phyloP scores from a whole-genome alignment of 2,329 filamentous ascomycete species.

The Trichoderma atroviride region DNA sequence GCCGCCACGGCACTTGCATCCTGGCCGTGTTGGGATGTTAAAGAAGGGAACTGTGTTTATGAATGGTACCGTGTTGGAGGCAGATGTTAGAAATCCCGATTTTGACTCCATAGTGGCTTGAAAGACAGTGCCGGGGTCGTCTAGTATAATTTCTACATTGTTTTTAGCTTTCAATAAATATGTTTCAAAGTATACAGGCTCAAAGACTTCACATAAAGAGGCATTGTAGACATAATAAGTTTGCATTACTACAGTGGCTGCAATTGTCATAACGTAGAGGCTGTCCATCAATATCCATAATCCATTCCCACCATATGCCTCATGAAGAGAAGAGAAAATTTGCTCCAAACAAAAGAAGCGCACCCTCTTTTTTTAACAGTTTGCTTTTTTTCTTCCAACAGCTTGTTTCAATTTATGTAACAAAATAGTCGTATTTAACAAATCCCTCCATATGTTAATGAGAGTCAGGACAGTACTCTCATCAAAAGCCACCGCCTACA shows the following conservation, averaged over 20 bases:
- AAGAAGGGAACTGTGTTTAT: slow-evolving; percentile 35
- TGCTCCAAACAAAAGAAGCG: neutral
- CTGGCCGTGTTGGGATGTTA: slow-evolving; percentile 31
- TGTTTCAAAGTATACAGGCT: neutral
- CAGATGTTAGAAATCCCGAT: slow-evolving; percentile 32
- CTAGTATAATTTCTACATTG: neutral
- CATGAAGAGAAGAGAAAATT: slow-evolving; percentile 1
- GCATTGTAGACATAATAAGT: neutral
- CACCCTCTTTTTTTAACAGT: neutral
- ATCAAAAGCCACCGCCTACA: neutral
- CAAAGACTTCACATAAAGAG: neutral
- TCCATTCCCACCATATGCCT: neutral
- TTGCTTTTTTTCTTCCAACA: neutral
- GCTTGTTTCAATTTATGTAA: neutral
- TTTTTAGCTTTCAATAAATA: neutral
- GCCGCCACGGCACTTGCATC: slow-evolving; percentile 31
- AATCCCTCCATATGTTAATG: neutral
- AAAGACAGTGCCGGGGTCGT: neutral
- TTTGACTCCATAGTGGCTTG: slow-evolving; percentile 21
- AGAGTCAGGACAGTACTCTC: neutral
- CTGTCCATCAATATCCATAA: slow-evolving; percentile 12
- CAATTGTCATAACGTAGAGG: slow-evolving; percentile 4
- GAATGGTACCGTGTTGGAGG: slow-evolving; percentile 31
- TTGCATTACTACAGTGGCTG: slow-evolving; percentile 21
- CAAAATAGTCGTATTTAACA: neutral